Base-by-base conservation (phyloP, 257 asterid genomes). In the Scutellaria baicalensis region DNA sequence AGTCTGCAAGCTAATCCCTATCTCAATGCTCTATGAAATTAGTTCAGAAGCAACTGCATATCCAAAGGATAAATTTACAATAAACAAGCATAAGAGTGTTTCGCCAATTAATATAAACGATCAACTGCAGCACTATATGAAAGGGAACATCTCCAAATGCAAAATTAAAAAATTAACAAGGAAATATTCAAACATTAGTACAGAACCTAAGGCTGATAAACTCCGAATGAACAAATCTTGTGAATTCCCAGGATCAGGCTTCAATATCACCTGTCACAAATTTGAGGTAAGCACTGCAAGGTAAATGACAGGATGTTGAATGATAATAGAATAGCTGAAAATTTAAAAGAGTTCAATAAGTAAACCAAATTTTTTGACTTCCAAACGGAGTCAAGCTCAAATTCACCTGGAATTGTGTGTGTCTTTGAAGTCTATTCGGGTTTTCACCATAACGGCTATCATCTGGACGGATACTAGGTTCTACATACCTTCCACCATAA, bases 391-490 rank as follows among this genome's bases (percentile, higher is more conserved):
- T 50, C 2, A 50, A 76, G 54, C 36, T 59, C 14, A 62, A 62
- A 66, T 33, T 66, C 72, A 88, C 99, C 96, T 91, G 99, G 68
- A 94, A 91, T 72, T 94, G 99, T 49, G 99, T 94, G 80, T 94
- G 99, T 47, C 96, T 86, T 74, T 91, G 99, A 81, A 94, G 99
- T 79, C 99, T 86, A 73, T 94, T 94, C 16, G 99, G 99, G 72
- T 91, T 94, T 85, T 94, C 97, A 77, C 99, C 99, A 79, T 94
- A 94, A 33, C 99, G 96, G 72, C 99, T 94, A 77, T 94, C 99
- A 77, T 94, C 97, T 5, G 99, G 99, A 42, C 99, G 87, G 79
- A 93, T 82, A 80, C 99, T 91, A 70, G 99, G 99, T 78, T 93
- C 99, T 58, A 89, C 90, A 74, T 93, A 93, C 81, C 99, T 93